Base-by-base conservation (phyloP, 164 flowering plant species). In the Vitis labrusca region DNA sequence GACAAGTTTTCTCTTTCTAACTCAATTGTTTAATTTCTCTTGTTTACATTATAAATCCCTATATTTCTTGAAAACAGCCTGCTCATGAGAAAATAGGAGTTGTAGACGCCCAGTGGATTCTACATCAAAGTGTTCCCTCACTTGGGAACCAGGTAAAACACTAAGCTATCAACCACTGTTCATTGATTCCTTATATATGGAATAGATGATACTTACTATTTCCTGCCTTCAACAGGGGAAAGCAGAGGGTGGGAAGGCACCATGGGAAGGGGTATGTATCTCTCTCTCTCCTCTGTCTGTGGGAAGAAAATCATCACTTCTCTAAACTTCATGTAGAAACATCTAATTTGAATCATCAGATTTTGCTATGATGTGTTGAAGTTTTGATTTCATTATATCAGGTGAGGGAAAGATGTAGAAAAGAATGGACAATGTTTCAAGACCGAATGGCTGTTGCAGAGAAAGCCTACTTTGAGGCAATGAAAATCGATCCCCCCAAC, bases 351-450 rank as follows among this genome's bases (percentile, higher is more conserved):
- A 52, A 27, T 62, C 27, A 1, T 12, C 55, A 44, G 27, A 50
- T 8, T 30, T 10, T 29, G 16, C 60, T 50, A 29, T 8, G 54
- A 59, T 27, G 12, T 30, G 30, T 9, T 29, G 17, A 50, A 32
- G 16, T 16, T 50, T 50, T 47, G 49, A 16, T 65, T 27, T 37
- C 49, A 12, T 30, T 50, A 16, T 62, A 11, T 61, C 88, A 93
- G 98, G 98, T 93, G 70, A 85, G 95, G 72, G 88, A 84, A 27
- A 91, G 98, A 82, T 93, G 98, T 73, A 78, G 75, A 72, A 85
- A 72, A 68, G 98, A 93, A 78, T 93, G 98, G 98, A 67, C 77
- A 48, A 85, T 83, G 82, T 93, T 93, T 67, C 93, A 86, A 68
- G 84, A 78, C 44, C 84, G 98, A 56, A 32, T 93, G 79, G 61